Base-by-base conservation (phyloP, 2,329 filamentous ascomycete genomes). In the Trichoderma sp. region DNA sequence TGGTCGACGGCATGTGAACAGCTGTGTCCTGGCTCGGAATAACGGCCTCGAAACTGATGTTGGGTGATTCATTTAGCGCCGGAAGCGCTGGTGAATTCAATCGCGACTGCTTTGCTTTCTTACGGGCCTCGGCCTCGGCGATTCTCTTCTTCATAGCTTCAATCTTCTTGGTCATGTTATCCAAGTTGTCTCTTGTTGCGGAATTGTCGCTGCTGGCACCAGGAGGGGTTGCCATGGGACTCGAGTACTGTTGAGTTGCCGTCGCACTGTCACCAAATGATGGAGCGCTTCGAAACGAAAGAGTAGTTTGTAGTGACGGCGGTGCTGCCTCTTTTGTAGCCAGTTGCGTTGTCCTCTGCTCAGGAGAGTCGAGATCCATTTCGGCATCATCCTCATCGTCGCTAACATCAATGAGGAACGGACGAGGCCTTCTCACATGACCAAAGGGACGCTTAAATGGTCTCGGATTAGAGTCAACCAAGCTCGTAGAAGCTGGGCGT, bases 341-440 rank as follows among this genome's bases (percentile, higher is more conserved):
- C 5, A 77, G 74, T 3, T 79, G 75, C 19, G 78, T 76, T 29
- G 79, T 73, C 4, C 81, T 81, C 27, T 85, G 83, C 33, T 79
- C 81, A 11, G 83, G 84, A 58, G 85, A 88, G 31, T 88, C 88
- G 29, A 91, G 83, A 40, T 92, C 90, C 88, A 91, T 91, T 68
- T 89, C 89, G 58, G 89, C 84, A 72, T 89, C 87, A 68, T 88
- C 87, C 61, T 88, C 86, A 47, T 86, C 85, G 7, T 97, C 94
- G 76, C 93, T 97, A 49, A 96, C 90, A 72, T 96, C 88, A 73
- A 97, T 97, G 49, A 97, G 87, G 64, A 97, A 86, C 3, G 86
- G 86, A 61, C 89, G 84, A 29, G 90, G 84, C 63, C 86, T 82
- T 29, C 84, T 83, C 58, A 83, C 83, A 56, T 89, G 87, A 14